These are phyloP conservation scores for Rhizodiscina lignyota DNA, from an alignment of 495 filamentous ascomycete species.

Conservation along the genomic window DNA sequence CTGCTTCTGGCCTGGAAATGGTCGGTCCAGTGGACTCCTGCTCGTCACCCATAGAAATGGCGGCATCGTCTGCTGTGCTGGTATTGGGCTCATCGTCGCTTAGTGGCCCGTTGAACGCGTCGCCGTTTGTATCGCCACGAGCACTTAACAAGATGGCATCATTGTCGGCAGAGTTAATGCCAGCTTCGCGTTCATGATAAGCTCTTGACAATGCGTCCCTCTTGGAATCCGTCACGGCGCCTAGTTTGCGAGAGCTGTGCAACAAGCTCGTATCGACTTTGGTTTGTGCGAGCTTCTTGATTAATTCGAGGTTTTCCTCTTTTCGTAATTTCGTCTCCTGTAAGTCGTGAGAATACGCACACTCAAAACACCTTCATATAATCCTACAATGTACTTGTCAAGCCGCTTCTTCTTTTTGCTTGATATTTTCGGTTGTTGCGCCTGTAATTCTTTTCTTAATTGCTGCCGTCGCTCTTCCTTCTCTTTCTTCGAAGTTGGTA, in stretches of 20 bases:
- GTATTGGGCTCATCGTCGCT: neutral
- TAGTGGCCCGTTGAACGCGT: neutral
- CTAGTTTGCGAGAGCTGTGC: constrained; percentile 57
- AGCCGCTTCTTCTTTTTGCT: constrained; percentile 87
- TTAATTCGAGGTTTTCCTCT: constrained; percentile 73
- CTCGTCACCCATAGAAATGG: neutral
- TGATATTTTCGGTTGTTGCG: constrained; percentile 54
- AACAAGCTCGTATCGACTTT: constrained; percentile 73
- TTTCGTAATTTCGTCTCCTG: constrained; percentile 85
- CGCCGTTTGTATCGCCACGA: neutral
- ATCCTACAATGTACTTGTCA: constrained; percentile 79
- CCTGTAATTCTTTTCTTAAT: constrained; percentile 44
- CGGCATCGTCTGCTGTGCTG: neutral
- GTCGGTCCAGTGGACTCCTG: constrained; percentile 5
- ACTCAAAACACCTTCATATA: neutral
- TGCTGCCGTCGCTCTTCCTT: constrained; percentile 52
- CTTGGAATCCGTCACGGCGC: constrained; percentile 47
- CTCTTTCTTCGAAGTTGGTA: constrained; percentile 47
- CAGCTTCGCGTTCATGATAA: constrained; percentile 39
- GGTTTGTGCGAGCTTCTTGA: constrained; percentile 60
- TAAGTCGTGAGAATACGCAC: neutral
- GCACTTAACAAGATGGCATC: constrained; percentile 8
- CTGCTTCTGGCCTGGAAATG: neutral
- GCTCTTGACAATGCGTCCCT: constrained; percentile 44
- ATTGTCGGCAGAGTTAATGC: constrained; percentile 26